Base-by-base conservation (phyloP, 306 rosid genomes). In the Spatholobus suberectus region DNA sequence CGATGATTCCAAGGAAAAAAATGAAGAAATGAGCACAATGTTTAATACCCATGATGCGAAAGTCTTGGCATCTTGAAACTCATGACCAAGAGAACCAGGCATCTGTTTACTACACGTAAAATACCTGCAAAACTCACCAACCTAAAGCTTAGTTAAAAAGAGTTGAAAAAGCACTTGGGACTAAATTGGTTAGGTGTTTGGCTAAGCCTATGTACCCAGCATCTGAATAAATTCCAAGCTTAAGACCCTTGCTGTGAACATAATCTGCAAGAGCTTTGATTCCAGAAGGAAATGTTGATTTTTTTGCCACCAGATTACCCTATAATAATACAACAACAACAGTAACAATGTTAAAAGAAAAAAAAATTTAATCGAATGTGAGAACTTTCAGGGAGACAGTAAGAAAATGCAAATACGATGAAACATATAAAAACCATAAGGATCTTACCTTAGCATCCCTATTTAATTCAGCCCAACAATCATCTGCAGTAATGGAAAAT, bases 31-130 rank as follows among this genome's bases (percentile, higher is more conserved):
- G 26, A 71, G 29, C 40, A 18, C 8, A 81, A 35, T 59, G 77
- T 58, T 40, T 35, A 80, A 70, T 86, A 96, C 99, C 99, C 98
- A 96, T 82, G 98, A 87, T 76, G 97, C 95, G 88, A 96, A 96
- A 61, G 90, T 92, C 74, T 86, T 85, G 83, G 99, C 99, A 86
- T 96, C 98, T 89, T 91, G 94, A 24, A 92, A 92, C 85, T 96
- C 99, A 12, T 90, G 94, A 71, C 94, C 94, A 55, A 94, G 90
- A 72, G 99, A 96, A 67, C 99, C 99, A 26, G 99, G 99, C 99
- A 94, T 90, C 40, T 85, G 67, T 85, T 90, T 91, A 87, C 99
- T 96, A 70, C 98, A 96, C 26, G 99, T 96, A 67, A 77, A 94
- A 86, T 91, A 91, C 90, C 99, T 94, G 87, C 85, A 72, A 71